Conservation (phyloP, 2,329 filamentous ascomycete species). For the Fragosphaeria purpurea region DNA sequence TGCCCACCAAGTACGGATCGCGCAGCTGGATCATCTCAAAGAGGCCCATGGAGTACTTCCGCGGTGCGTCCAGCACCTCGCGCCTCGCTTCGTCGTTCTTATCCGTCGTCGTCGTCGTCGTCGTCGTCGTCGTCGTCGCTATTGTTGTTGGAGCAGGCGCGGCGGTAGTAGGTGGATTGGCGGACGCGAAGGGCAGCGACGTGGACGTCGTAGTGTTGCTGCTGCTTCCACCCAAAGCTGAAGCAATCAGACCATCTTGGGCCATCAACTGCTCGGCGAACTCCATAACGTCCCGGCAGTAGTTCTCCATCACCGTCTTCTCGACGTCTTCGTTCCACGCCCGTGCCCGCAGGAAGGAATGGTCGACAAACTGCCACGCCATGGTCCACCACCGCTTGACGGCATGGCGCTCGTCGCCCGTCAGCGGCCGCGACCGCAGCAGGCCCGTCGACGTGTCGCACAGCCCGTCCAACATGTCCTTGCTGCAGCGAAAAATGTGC, state of each 20-base stretch:
- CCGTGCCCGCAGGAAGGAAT: slow-evolving; percentile 75
- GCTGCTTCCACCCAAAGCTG: slow-evolving; percentile 41
- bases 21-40: slow-evolving; percentile 84
- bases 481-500: slow-evolving; percentile 46
- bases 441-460: slow-evolving; percentile 47
- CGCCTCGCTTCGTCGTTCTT: slow-evolving; percentile 24
- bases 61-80: slow-evolving; percentile 53
- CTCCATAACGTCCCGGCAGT: slow-evolving; percentile 91
- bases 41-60: slow-evolving; percentile 55
- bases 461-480: slow-evolving; percentile 46
- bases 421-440: slow-evolving; percentile 44
- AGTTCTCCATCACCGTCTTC: slow-evolving; percentile 74
- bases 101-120: neutral
- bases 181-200: neutral
- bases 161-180: neutral
- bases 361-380: slow-evolving; percentile 71
- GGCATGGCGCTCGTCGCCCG: slow-evolving; percentile 51
- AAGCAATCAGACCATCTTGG: slow-evolving; percentile 74
- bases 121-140: slow-evolving; percentile 9
- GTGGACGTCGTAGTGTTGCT: slow-evolving; percentile 6
- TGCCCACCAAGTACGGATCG: slow-evolving; percentile 74
- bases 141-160: neutral
- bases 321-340: slow-evolving; percentile 64
- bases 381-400: slow-evolving; percentile 73
- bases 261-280: slow-evolving; percentile 78